These are phyloP conservation scores for Xylaria castorea DNA, from an alignment of 495 filamentous ascomycete genomes.

Conservation along the genomic window DNA sequence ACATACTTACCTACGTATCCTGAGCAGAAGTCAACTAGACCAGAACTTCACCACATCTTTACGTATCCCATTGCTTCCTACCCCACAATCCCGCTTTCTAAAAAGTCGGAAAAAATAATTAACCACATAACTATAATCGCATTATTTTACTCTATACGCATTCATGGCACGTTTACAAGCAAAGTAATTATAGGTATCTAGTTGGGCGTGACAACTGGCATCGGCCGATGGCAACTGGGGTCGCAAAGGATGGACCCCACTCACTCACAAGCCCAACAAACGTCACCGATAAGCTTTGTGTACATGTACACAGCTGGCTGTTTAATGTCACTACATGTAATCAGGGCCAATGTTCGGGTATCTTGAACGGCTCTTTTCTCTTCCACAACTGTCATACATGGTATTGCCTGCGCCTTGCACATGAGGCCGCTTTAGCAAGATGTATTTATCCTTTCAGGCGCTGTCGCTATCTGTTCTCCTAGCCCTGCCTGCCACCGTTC, in stretches of 20 bases:
- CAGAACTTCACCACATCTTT: background rate
- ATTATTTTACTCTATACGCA: no score
- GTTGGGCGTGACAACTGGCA: background rate
- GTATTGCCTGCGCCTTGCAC: slow-evolving; percentile 17
- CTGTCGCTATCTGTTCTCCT: slow-evolving; percentile 43
- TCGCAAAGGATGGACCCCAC: background rate
- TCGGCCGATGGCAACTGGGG: background rate
- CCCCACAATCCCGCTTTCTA: background rate
- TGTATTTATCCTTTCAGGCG: slow-evolving; percentile 35
- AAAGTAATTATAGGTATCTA: no score
- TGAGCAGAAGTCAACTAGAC: no score
- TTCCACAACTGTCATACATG: background rate
- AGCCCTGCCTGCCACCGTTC: slow-evolving; percentile 48
- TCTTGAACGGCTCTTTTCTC: background rate
- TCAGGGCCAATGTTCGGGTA: slow-evolving; percentile 17
- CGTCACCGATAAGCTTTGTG: slow-evolving; percentile 16
- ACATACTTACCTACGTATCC: no score
- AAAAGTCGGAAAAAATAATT: background rate
- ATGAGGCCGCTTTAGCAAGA: slow-evolving; percentile 31
- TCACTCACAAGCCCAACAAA: slow-evolving; percentile 10
- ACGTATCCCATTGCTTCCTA: background rate
- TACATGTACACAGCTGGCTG: background rate
- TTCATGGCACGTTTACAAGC: no score
- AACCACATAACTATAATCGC: background rate
- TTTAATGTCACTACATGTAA: slow-evolving; percentile 21